phyloP scores from a whole-genome alignment of 2,329 filamentous ascomycete species.

The Ophiobolus disseminans region DNA sequence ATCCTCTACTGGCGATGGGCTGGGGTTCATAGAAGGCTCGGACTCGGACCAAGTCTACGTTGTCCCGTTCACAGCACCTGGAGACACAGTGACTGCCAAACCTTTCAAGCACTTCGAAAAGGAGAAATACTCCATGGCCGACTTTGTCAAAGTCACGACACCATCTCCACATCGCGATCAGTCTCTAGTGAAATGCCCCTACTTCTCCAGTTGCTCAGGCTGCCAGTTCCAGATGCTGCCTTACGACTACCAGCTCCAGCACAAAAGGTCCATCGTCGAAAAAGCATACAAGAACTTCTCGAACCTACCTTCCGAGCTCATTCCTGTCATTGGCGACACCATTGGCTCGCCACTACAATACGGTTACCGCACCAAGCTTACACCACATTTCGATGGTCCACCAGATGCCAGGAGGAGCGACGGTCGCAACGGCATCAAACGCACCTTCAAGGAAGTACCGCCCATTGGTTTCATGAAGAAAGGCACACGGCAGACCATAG shows the following conservation, averaged over 20 bases:
- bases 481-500: conserved; percentile 78
- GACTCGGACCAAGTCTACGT: conserved; percentile 75
- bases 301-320: conserved; percentile 73
- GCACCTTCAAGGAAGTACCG: conserved; percentile 70
- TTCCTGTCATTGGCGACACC: conserved; percentile 81
- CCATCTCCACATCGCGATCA: conserved; percentile 81
- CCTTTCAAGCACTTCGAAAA: conserved; percentile 73
- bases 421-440: conserved; percentile 59
- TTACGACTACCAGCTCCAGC: conserved; percentile 81
- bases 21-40: conserved; percentile 74
- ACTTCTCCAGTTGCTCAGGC: conserved; percentile 84
- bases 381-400: conserved; percentile 90
- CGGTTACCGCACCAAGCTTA: conserved; percentile 94
- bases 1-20: conserved; percentile 90
- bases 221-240: conserved; percentile 98
- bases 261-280: conserved; percentile 86
- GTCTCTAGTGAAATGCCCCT: conserved; percentile 77
- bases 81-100: conserved; percentile 80
- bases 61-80: conserved; percentile 86
- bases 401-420: conserved; percentile 59
- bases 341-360: conserved; percentile 91
- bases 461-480: conserved; percentile 91
- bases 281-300: conserved; percentile 94
- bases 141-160: conserved; percentile 78
- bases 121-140: conserved; percentile 75